Conservation (phyloP, 257 asterid genomes). For the Scutellaria minor region DNA sequence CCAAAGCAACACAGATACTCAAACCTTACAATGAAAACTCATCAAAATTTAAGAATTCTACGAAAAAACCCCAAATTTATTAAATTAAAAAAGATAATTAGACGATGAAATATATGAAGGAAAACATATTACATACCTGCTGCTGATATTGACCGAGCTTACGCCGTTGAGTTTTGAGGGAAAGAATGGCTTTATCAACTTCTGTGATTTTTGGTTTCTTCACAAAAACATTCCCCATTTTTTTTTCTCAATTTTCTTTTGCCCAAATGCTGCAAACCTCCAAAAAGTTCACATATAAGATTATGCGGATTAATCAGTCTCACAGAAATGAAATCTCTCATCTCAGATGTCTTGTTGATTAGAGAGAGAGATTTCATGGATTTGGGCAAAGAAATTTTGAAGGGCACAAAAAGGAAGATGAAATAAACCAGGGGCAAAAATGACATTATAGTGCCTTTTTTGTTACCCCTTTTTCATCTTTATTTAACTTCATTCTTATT, state of each 20-base stretch:
- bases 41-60: constrained; percentile 1
- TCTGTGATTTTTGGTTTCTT: constrained; percentile 94
- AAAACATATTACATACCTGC: constrained; percentile 53
- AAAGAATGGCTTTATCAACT: constrained; percentile 89
- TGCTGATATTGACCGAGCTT: constrained; percentile 94
- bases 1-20: constrained; percentile 13
- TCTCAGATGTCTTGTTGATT: constrained; percentile 1
- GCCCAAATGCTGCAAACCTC: constrained; percentile 7
- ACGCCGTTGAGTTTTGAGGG: constrained; percentile 97
- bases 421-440: not conserved
- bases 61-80: constrained; percentile 4
- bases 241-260: constrained; percentile 7
- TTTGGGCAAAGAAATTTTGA: not conserved
- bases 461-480: too few relatives aligned
- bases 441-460: not conserved
- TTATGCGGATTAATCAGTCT: not conserved
- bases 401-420: not conserved
- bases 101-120: not conserved
- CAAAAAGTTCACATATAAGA: not conserved
- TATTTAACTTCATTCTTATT: too few relatives aligned
- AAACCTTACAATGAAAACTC: constrained; percentile 13
- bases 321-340: constrained; percentile 11
- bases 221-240: constrained; percentile 90
- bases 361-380: constrained; percentile 15
- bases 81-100: not conserved